Percentiles rank a stretch among this genome's conserved stretches.
These are phyloP conservation scores for Neurospora sp. DNA, from an alignment of 495 filamentous ascomycete species.

Conservation along the genomic window DNA sequence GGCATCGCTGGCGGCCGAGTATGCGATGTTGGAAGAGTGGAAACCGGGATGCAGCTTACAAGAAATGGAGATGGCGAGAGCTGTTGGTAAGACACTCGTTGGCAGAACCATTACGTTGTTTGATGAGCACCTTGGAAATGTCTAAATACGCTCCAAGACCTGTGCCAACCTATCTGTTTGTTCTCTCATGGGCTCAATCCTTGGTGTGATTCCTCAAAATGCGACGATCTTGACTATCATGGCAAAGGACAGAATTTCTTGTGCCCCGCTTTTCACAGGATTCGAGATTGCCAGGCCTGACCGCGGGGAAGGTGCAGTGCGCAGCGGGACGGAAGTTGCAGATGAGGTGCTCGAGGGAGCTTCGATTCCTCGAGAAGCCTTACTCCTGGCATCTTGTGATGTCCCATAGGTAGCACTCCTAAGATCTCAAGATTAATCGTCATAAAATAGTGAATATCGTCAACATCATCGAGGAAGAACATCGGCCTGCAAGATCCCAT, in stretches of 20 bases:
- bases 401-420: background rate
- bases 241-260: background rate
- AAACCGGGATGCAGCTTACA: background rate
- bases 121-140: background rate
- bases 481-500: background rate
- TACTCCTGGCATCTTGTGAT: background rate
- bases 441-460: background rate
- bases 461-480: background rate
- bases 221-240: background rate
- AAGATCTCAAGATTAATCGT: background rate
- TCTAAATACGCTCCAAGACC: too few species aligned
- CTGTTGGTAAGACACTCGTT: background rate
- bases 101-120: background rate
- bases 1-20: background rate
- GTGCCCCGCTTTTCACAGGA: background rate
- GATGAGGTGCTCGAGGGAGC: background rate
- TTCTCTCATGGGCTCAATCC: background rate
- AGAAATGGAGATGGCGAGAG: background rate
- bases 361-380: background rate
- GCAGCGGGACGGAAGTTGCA: background rate
- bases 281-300: background rate
- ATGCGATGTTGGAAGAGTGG: background rate
- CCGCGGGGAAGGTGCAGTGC: background rate
- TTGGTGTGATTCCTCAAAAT: background rate
- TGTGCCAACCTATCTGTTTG: fast-evolving